Base-by-base conservation (phyloP, 805 yeast genomes). In the Teunomyces lycoperdinae region DNA sequence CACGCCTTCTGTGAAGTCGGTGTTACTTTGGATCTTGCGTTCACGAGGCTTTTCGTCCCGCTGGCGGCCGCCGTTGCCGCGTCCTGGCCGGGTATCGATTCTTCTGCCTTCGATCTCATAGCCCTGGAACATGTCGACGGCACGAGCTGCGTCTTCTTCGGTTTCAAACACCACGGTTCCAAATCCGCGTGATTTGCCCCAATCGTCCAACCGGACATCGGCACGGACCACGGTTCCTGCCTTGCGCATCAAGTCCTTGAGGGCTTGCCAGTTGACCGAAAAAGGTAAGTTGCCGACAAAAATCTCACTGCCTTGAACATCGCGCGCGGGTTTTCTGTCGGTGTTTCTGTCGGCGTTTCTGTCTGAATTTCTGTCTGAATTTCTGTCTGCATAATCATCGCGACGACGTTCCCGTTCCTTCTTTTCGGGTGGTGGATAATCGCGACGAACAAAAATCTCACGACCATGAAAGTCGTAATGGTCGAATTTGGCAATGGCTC, bases 401-500 rank as follows among this genome's bases (percentile, higher is more conserved):
- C 45, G 41, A 20, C 13, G 20, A 3, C 35, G 47, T 63, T 62
- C 75, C 46, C 46, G 50, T 49, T 51, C 48, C 52, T 65, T 67
- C 42, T 67, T 66, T 26, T 58, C 62, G 48, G 92, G 94, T 26
- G 94, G 94, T 31, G 94, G 94, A 63, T 88, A 85, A 68, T 90
- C 96, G 63, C 85, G 95, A 70, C 97, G 84, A 8, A 91, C 96
- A 66, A 86, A 89, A 39, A 90, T 85, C 58, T 81, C 84, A 66
- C 97, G 83, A 10, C 89, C 95, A 60, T 74, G 68, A 53, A 83
- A 79, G 31, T 71, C 73, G 28, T 83, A 74, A 60, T 87, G 84
- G 67, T 87, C 86, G 58, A 76, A 85, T 56, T 80, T 74, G 46
- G 74, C 68, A 58, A 90, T 88, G 9, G 97, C 97, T 20, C 71